Percentiles rank a stretch among this genome's conserved stretches.
Conservation (phyloP, 176 grass and related monocot genomes). For the Oryza rufipogon region DNA sequence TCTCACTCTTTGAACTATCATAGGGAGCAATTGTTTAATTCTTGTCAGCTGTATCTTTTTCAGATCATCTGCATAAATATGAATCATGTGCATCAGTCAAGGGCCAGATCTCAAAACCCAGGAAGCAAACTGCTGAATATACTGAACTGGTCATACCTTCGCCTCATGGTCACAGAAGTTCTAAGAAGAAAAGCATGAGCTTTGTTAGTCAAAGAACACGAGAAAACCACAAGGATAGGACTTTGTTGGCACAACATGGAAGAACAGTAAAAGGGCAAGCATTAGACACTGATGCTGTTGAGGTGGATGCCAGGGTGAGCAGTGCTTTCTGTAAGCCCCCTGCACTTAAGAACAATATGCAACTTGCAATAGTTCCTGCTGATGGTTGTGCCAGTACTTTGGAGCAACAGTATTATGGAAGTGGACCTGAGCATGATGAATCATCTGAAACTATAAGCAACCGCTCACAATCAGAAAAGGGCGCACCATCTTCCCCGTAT, state of each 20-base stretch:
- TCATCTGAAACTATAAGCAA: constrained; percentile 58
- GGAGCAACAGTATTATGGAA: constrained; percentile 32
- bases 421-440: constrained; percentile 38
- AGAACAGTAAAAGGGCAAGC: constrained; percentile 40
- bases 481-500: constrained; percentile 29
- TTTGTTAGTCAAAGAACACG: constrained; percentile 28
- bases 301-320: constrained; percentile 37
- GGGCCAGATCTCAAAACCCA: constrained; percentile 33
- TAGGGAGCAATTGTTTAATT: constrained; percentile 22
- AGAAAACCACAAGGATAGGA: constrained; percentile 33
- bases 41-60: constrained; percentile 30
- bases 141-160: constrained; percentile 37
- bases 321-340: constrained; percentile 33
- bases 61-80: constrained; percentile 57
- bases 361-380: constrained; percentile 24
- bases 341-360: constrained; percentile 38
- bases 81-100: constrained; percentile 51
- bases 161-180: constrained; percentile 33
- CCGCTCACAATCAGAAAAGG: constrained; percentile 52
- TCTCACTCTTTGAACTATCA: constrained; percentile 36
- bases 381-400: not conserved
- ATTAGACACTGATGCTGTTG: constrained; percentile 30
- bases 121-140: constrained; percentile 48
- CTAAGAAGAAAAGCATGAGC: constrained; percentile 51
- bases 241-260: constrained; percentile 23